These are phyloP conservation scores for Epichloe baconii DNA, from an alignment of 2,329 filamentous ascomycete genomes.

Conservation along the genomic window DNA sequence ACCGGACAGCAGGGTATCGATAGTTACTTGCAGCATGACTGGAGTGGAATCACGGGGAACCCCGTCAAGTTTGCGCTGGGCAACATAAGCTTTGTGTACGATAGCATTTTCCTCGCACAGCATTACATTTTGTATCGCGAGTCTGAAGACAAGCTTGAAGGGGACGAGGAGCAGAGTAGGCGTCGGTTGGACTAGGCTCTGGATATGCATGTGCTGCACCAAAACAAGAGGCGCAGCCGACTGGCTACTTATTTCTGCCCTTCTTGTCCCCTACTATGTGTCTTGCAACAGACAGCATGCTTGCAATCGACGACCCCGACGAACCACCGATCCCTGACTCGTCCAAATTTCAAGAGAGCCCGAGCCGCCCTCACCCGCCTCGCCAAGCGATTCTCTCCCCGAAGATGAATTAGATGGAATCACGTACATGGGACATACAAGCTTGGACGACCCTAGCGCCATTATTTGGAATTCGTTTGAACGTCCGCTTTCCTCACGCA, in stretches of 20 bases:
- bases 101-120: conserved; percentile 74
- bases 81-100: conserved; percentile 77
- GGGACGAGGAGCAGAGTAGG: conserved; percentile 8
- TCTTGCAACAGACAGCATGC: no score
- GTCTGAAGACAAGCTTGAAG: conserved; percentile 1
- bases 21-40: conserved; percentile 71
- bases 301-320: no score
- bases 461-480: no score
- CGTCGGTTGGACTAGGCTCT: not conserved
- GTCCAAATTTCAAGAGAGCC: no score
- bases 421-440: not conserved
- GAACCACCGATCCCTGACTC: no score
- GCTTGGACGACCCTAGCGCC: not conserved
- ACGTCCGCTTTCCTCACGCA: no score
- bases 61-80: conserved; percentile 80
- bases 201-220: not conserved
- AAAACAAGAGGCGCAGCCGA: not conserved
- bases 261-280: not conserved
- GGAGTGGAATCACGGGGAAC: conserved; percentile 84
- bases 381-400: no score
- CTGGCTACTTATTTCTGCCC: no score
- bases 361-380: no score
- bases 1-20: conserved; percentile 74
- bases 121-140: conserved; percentile 67
- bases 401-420: no score